Evolutionary conservation across 345 rosid species (phyloP), one percentile per base, ranked within the genome.

Genomic region (Dimocarpus longan): DNA sequence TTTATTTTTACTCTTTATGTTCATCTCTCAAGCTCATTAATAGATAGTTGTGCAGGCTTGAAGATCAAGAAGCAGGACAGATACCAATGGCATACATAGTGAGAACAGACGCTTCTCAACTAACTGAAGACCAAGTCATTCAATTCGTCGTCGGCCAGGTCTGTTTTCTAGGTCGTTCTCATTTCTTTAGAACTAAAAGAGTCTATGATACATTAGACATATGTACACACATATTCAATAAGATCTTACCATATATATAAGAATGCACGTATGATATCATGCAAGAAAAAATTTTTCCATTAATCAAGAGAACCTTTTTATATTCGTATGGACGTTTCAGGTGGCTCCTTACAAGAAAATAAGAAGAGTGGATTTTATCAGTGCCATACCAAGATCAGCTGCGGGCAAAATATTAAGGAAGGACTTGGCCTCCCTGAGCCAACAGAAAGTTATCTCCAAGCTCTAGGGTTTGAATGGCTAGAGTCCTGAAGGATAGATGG

Each of bases 281-380:
- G 54, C 3, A 11, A 48, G 13, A 48, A 48, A 48, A 11, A 42
- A 5, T 42, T 42, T 5, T 42, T 3, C 56, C 19, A n/a, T 6
- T 57, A 0, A 57, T 57, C 10, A 57, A n/a, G 24, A 57, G 63
- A 64, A 26, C 40, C 62, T 74, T 54, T 24, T 73, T 48, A 63
- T 66, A 48, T 37, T 59, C 6, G 13, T 4, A 43, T 70, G 42
- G 16, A 66, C 56, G 43, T n/a, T 73, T 54, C 85, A 90, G 93
- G 93, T 92, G 71, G 90, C 92, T 6, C 90, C 93, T 2, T 92
- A 89, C 88, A 92, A 90, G 87, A 90, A 90, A 82, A 87, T 90
- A 44, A 85, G 91, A 67, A 88, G 70, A 70, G 95, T 90, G 46
- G 77, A 68, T 48, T 89, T 92, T 75, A 82, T 89, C 70, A 57